Evolutionary conservation across 768 basidiomycete genomes (phyloP), one percentile per base, ranked within the genome.

Genomic region (Xerocomus spinulosus): DNA sequence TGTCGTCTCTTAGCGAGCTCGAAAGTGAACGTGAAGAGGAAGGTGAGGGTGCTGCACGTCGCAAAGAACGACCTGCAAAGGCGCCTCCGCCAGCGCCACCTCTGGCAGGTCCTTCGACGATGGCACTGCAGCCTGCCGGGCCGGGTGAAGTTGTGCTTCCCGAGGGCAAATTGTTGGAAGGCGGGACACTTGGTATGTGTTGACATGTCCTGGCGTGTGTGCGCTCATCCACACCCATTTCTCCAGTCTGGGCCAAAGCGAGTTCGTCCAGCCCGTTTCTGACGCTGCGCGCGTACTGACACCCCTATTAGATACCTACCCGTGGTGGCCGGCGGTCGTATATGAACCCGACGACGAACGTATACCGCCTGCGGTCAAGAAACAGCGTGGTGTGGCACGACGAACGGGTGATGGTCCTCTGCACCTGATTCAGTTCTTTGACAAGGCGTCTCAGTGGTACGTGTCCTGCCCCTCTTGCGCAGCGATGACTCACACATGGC

Each of bases 321-420:
- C 92, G 2, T 94, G 83, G 83, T 95, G 87, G 83, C 89, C 92
- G 33, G 92, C 84, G 9, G 81, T 87, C 9, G 77, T 93, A 14
- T 83, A 76, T 43, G 80, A 83, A 21, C 75, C 78, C 9, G 79
- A 82, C 33, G 79, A 85, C 39, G 64, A 71, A 2, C 63, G 62
- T 0, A 75, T 92, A n/a, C 86, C 86, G 29, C 32, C 55, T 51
- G 40, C 63, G 59, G 46, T 67, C 45, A 66, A 44, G 54, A 67
- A 55, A 42, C 54, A 64, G 30, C 60, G 56, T 8, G 59, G 50
- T 37, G 61, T 62, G 26, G 59, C 61, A 25, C 64, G 69, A 46
- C 55, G 55, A 53, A 71, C 69, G 38, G 70, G 68, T 20, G 71
- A 74, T 23, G 70, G 69, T 10, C 70, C 70, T 23, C 43, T 81